Evolutionary conservation across 2,329 filamentous ascomycete genomes (phyloP).

Genomic region (Cercospora sp.): DNA sequence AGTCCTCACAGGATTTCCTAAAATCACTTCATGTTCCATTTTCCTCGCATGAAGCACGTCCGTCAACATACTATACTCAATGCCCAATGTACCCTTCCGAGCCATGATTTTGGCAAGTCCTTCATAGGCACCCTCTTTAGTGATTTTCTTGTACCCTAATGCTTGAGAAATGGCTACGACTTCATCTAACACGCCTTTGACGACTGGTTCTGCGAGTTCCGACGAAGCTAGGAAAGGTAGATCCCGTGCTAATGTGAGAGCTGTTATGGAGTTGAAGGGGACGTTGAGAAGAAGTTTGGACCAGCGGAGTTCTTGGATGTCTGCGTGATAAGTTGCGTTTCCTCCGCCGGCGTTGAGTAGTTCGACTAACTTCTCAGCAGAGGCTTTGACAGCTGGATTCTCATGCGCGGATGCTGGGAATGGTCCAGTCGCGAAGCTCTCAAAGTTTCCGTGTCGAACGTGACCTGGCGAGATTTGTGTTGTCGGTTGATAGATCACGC

Average conservation of each 20-base stretch:
- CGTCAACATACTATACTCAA: slow-evolving; percentile 53
- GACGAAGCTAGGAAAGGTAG: slow-evolving; percentile 51
- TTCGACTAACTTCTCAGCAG: slow-evolving; percentile 30
- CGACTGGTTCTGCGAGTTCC: slow-evolving; percentile 39
- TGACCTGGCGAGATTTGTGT: slow-evolving; percentile 53
- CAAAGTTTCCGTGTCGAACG: slow-evolving; percentile 16
- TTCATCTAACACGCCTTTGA: slow-evolving; percentile 49
- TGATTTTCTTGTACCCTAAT: slow-evolving; percentile 42
- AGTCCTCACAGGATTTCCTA: slow-evolving; percentile 49
- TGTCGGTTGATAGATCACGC: slow-evolving; percentile 56
- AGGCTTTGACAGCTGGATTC: slow-evolving; percentile 22
- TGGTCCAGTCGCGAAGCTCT: slow-evolving; percentile 45
- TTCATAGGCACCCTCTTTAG: slow-evolving; percentile 40
- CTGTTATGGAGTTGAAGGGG: slow-evolving; percentile 62
- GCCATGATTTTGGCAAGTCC: slow-evolving; percentile 43
- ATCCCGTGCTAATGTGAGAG: slow-evolving; percentile 56
- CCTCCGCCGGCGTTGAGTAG: slow-evolving; percentile 45
- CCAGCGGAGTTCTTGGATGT: slow-evolving; percentile 61
- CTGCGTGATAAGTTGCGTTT: slow-evolving; percentile 51
- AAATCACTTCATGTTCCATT: slow-evolving; percentile 54
- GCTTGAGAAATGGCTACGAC: slow-evolving; percentile 45
- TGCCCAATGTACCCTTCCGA: slow-evolving; percentile 39
- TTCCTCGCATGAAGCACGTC: slow-evolving; percentile 46
- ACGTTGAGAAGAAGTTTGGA: slow-evolving; percentile 62
- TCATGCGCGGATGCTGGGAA: slow-evolving; percentile 42